Percentiles rank a stretch among this genome's conserved stretches.
These are phyloP conservation scores for Psilocybe tampanensis DNA, from an alignment of 768 basidiomycete genomes.

Conservation along the genomic window DNA sequence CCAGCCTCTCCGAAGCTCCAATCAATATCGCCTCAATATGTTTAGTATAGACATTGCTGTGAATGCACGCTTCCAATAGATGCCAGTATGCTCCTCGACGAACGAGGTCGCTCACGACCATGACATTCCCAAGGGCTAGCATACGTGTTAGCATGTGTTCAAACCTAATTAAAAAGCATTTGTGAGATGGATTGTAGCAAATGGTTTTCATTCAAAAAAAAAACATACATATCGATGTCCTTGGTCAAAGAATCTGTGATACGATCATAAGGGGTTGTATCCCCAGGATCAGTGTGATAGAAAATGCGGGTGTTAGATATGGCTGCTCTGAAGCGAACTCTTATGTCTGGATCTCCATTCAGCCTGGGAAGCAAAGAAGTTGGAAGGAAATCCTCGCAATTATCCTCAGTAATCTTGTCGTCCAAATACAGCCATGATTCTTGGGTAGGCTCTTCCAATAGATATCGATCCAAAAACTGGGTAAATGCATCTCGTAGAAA, in stretches of 20 bases:
- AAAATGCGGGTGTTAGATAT: constrained; percentile 61
- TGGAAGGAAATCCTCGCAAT: constrained; percentile 33
- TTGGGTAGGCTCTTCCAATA: constrained; percentile 58
- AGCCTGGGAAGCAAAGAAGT: constrained; percentile 51
- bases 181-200: not conserved
- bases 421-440: constrained; percentile 44
- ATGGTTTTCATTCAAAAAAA: not conserved
- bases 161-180: constrained; percentile 43
- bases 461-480: constrained; percentile 67
- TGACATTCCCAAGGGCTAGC: constrained; percentile 72
- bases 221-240: constrained; percentile 52
- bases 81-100: constrained; percentile 89
- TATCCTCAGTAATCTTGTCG: constrained; percentile 31
- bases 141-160: constrained; percentile 78
- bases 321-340: constrained; percentile 81
- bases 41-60: constrained; percentile 36
- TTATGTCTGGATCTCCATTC: constrained; percentile 73
- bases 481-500: constrained; percentile 63
- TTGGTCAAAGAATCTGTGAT: constrained; percentile 48
- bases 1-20: constrained; percentile 68
- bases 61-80: constrained; percentile 69
- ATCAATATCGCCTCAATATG: constrained; percentile 55
- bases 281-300: constrained; percentile 38
- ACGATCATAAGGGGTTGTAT: constrained; percentile 44
- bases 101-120: constrained; percentile 75